Conservation (phyloP, 2,329 filamentous ascomycete genomes). For the Pseudogymnoascus sp. region DNA sequence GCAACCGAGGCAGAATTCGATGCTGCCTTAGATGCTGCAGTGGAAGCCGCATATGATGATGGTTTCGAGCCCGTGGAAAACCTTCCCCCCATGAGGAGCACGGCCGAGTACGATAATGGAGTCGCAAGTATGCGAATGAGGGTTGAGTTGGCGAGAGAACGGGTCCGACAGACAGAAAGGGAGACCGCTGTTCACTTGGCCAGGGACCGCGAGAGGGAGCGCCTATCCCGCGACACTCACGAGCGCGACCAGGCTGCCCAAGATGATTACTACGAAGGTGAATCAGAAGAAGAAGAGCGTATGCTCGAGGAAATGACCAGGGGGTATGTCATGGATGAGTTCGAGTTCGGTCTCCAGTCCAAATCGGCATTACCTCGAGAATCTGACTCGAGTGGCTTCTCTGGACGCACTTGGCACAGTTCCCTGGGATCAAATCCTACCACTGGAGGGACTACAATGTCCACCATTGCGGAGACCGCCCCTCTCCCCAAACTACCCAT, state of each 20-base stretch:
- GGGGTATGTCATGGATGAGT: constrained; percentile 75
- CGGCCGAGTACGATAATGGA: constrained; percentile 20
- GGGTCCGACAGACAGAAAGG: constrained; percentile 63
- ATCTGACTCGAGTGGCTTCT: constrained; percentile 73
- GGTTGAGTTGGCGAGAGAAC: constrained; percentile 68
- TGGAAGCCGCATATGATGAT: constrained; percentile 93
- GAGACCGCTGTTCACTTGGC: constrained; percentile 57
- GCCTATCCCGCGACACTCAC: constrained; percentile 21
- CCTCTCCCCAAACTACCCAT: constrained; percentile 22
- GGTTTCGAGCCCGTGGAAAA: constrained; percentile 65
- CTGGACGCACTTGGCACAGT: constrained; percentile 73
- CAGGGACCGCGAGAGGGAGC: constrained; percentile 49
- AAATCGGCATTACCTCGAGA: constrained; percentile 66
- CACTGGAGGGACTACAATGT: constrained; percentile 58
- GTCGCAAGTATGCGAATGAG: constrained; percentile 52
- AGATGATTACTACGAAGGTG: constrained; percentile 55
- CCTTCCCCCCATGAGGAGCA: constrained; percentile 2
- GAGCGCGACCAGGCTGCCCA: constrained; percentile 28
- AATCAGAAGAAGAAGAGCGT: constrained; percentile 62
- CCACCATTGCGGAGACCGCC: constrained; percentile 58
- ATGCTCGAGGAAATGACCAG: constrained; percentile 82
- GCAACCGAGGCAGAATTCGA: constrained; percentile 86
- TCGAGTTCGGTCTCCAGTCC: constrained; percentile 61
- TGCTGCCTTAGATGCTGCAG: constrained; percentile 85
- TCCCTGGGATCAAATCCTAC: constrained; percentile 66